Conservation (phyloP, 495 filamentous ascomycete species). For the Hyphodiscus hymeniophilus region DNA sequence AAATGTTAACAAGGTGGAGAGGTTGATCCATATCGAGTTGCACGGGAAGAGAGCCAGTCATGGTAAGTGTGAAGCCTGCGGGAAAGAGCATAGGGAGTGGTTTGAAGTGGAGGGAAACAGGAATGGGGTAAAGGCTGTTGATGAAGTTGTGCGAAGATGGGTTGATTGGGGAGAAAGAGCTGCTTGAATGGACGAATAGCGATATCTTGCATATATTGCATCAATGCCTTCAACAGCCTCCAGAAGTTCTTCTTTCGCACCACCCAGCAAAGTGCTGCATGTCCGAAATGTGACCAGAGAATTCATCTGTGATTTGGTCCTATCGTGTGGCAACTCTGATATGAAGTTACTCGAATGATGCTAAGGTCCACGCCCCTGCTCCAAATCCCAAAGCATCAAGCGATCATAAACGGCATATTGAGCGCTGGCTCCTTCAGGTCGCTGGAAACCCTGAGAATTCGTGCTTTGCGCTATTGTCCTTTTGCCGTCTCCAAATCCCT, state of each 20-base stretch:
- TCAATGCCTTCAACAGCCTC: neutral
- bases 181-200: neutral
- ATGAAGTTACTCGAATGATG: too few species aligned
- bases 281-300: neutral
- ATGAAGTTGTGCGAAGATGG: constrained; percentile 83
- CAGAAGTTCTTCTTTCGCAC: too few species aligned
- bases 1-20: constrained; percentile 81
- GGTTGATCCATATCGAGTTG: constrained; percentile 86
- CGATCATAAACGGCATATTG: too few species aligned
- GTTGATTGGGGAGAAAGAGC: constrained; percentile 62
- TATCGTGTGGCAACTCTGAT: too few species aligned
- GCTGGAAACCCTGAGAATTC: too few species aligned
- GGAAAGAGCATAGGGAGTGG: constrained; percentile 89
- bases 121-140: constrained; percentile 62
- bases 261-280: too few species aligned
- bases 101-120: constrained; percentile 79
- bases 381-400: too few species aligned
- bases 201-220: neutral
- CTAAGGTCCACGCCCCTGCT: too few species aligned
- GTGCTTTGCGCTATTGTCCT: too few species aligned
- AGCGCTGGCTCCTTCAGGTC: too few species aligned
- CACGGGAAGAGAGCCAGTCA: constrained; percentile 51
- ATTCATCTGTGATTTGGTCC: neutral
- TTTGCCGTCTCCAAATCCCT: too few species aligned
- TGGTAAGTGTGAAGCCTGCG: constrained; percentile 64